Evolutionary conservation across 306 rosid genomes (phyloP).

Genomic region (Leucaena leucocephala): DNA sequence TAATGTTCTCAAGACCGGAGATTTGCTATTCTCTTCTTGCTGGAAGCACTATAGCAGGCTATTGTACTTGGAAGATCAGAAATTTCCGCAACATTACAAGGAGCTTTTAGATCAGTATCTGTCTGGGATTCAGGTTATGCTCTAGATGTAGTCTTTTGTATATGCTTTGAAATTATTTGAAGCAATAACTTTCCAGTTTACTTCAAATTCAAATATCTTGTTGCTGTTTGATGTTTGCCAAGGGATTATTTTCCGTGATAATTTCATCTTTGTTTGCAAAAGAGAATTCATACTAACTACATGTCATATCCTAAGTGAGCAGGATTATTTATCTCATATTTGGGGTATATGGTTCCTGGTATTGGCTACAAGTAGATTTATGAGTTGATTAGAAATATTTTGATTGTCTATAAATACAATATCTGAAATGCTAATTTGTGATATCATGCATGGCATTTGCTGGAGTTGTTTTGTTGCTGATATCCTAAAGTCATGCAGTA

Average conservation of each 20-base stretch:
- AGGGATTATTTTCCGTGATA: constrained; percentile 7
- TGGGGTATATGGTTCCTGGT: neutral
- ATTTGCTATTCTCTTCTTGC: constrained; percentile 82
- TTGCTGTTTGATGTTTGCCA: constrained; percentile 16
- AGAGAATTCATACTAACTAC: constrained; percentile 15
- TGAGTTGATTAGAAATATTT: constrained; percentile 10
- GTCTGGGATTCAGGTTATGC: constrained; percentile 84
- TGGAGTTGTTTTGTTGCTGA: constrained; percentile 44
- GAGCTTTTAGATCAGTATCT: constrained; percentile 82
- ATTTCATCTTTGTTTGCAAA: constrained; percentile 23
- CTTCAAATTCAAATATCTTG: constrained; percentile 26
- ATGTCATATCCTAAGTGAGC: constrained; percentile 9
- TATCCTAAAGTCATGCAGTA: constrained; percentile 54
- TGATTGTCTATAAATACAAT: neutral
- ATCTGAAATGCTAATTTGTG: constrained; percentile 26
- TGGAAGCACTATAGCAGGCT: constrained; percentile 92
- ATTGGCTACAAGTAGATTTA: constrained; percentile 13
- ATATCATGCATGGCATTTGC: constrained; percentile 16
- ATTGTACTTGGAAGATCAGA: constrained; percentile 75
- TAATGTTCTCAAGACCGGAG: constrained; percentile 65
- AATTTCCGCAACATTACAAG: constrained; percentile 58
- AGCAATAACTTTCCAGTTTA: constrained; percentile 16
- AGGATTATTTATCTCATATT: constrained; percentile 16
- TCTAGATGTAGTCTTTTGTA: constrained; percentile 23
- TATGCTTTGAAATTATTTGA: constrained; percentile 21